Base-by-base conservation (phyloP, 2,329 filamentous ascomycete genomes). In the Calonectria ilicicola region DNA sequence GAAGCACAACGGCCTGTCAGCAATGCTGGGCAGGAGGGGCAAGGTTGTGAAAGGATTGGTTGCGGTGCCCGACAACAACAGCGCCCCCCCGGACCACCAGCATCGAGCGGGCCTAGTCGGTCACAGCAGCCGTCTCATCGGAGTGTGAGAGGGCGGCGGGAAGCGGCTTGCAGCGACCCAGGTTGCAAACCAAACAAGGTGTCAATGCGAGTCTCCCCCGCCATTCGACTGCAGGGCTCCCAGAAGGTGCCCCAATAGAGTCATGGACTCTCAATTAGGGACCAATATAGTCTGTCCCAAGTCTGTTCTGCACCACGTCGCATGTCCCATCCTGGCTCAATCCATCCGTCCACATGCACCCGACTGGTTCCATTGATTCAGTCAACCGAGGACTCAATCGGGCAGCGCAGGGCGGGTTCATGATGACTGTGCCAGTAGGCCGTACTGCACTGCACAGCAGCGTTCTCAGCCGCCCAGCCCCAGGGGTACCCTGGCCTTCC, bases 401-500 rank as follows among this genome's bases (percentile, higher is more conserved):
- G 60, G 47, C 47, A 47, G 53, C 46, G 21, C 42, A 29, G 29
- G 19, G 19, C 21, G 47, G 53, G n/a, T 19, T 63, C 46, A 46
- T n/a, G 27, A 26, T 49, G 35, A 44, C 44, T 44, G 40, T 38
- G 32, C 42, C 64, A 42, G 53, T 46, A 53, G 47, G 46, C 23
- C 40, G 47, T 29, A 53, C 53, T 49, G 19, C 49, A 53, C 53
- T 49, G 19, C 49, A 66, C 27, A 32, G 49, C 38, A 72, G 65
- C 58, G 65, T 75, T 72, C 65, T 77, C 77, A 79, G 75, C 74
- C 75, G 72, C 70, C 74, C 69, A 67, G 70, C 63, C 70, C 77
- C 65, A 26, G 71, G 75, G 72, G 58, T 53, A 73, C 63, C 77
- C 77, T 75, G 69, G 76, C 76, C 70, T 73, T 67, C 73, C 73